A percentile compares a stretch with the other conserved stretches of the same genome.
phyloP scores from a whole-genome alignment of 805 yeast species.

The Soucietia sequanensis region DNA sequence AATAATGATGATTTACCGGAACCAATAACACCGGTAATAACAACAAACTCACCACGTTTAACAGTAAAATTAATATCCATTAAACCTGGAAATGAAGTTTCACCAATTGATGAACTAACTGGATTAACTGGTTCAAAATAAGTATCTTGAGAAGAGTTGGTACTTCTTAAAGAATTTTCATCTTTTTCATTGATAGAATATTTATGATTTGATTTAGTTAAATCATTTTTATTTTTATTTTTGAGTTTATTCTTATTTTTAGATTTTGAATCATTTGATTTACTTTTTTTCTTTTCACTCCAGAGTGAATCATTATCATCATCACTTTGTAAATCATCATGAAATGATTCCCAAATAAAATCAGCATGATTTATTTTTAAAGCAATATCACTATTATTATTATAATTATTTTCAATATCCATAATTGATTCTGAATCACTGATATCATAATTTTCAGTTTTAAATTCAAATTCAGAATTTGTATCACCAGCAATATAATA shows the following conservation, averaged over 20 bases:
- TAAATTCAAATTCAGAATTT: conserved; percentile 8
- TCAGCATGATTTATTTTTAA: conserved; percentile 16
- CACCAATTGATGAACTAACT: conserved; percentile 4
- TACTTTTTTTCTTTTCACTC: conserved; percentile 15
- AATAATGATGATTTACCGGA: conserved; percentile 43
- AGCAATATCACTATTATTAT: conserved; percentile 7
- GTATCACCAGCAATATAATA: conserved; percentile 5
- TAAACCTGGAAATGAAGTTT: conserved; percentile 30
- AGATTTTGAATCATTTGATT: conserved; percentile 11
- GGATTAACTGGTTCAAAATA: conserved; percentile 10
- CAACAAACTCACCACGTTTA: conserved; percentile 34
- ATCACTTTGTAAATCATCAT: conserved; percentile 16
- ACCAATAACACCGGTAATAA: conserved; percentile 43
- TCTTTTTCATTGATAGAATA: conserved; percentile 4
- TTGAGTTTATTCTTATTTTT: conserved; percentile 2
- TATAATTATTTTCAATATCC: conserved; percentile 1
- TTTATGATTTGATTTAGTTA: neutral
- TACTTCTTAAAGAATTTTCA: neutral
- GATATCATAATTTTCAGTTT: neutral
- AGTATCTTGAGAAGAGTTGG: conserved; percentile 12
- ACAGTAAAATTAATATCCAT: conserved; percentile 29
- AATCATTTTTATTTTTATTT: neutral
- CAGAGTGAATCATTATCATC: conserved; percentile 19
- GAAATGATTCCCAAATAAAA: conserved; percentile 31
- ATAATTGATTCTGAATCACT: neutral